Evolutionary conservation across 306 rosid species (phyloP).

Genomic region (Trifolium repens): DNA sequence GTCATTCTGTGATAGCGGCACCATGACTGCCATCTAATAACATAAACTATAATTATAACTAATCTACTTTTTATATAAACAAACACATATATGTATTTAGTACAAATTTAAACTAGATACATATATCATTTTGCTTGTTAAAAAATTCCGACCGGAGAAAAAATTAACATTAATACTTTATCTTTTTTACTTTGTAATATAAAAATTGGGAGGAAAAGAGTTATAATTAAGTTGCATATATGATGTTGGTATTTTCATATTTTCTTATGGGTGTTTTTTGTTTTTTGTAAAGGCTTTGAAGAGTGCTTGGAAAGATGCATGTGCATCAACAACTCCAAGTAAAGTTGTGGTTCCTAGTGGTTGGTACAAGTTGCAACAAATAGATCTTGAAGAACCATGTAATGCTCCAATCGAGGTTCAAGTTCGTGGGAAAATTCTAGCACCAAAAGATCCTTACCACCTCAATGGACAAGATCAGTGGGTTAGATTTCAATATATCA

Average conservation of each 20-base stretch:
- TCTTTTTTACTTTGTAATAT: neutral
- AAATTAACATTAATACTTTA: no score
- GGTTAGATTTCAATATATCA: neutral
- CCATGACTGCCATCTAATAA: no score
- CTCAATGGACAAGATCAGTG: slow-evolving; percentile 3
- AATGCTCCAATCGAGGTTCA: neutral
- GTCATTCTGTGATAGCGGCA: no score
- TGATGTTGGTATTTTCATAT: neutral
- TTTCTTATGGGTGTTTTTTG: neutral
- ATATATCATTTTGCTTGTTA: no score
- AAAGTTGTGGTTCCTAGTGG: slow-evolving; percentile 8
- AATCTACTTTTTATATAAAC: no score
- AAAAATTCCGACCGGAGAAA: no score
- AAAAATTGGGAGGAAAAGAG: neutral
- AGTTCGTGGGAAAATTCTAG: neutral
- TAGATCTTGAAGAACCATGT: neutral
- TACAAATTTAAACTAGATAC: no score
- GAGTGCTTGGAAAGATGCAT: slow-evolving; percentile 12
- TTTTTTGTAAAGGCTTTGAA: slow-evolving; percentile 16
- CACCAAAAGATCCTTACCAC: neutral
- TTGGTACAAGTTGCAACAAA: neutral
- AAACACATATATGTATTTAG: no score
- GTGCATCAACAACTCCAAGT: slow-evolving; percentile 17
- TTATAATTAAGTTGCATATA: neutral
- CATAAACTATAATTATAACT: no score